Percentiles rank a stretch among this genome's conserved stretches.
phyloP scores from a whole-genome alignment of 257 asterid species.

The Plantago major region DNA sequence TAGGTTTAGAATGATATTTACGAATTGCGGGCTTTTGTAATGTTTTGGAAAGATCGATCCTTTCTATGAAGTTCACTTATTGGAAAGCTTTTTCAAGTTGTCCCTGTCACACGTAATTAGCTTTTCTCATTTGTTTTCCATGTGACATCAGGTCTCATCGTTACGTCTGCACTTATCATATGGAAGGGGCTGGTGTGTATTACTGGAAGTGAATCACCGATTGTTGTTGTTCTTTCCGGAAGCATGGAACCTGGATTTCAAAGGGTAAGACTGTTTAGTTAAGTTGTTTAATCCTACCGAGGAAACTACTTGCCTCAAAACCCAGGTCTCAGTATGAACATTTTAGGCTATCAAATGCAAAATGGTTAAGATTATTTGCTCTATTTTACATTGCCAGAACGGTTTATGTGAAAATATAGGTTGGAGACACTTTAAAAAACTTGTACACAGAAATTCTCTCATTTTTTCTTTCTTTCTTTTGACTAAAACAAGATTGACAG shows the following conservation, averaged over 20 bases:
- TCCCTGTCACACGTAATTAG: not conserved
- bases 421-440: not conserved
- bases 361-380: not conserved
- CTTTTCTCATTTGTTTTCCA: constrained; percentile 7
- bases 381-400: not conserved
- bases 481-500: too few species aligned
- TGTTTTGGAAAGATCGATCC: too few species aligned
- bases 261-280: constrained; percentile 37
- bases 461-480: too few species aligned
- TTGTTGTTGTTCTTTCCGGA: constrained; percentile 68
- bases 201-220: constrained; percentile 69
- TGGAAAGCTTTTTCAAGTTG: not conserved
- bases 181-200: constrained; percentile 54
- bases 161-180: constrained; percentile 50
- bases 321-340: not conserved
- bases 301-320: not conserved
- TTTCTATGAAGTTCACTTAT: too few species aligned
- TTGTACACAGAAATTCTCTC: too few species aligned
- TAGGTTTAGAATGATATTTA: too few species aligned
- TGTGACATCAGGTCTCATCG: constrained; percentile 44
- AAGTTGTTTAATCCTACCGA: not conserved
- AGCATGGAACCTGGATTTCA: constrained; percentile 84
- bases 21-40: too few species aligned
- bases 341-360: not conserved
- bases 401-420: too few species aligned